phyloP scores from a whole-genome alignment of 257 asterid species.

The Dorcoceras hygrometricum region DNA sequence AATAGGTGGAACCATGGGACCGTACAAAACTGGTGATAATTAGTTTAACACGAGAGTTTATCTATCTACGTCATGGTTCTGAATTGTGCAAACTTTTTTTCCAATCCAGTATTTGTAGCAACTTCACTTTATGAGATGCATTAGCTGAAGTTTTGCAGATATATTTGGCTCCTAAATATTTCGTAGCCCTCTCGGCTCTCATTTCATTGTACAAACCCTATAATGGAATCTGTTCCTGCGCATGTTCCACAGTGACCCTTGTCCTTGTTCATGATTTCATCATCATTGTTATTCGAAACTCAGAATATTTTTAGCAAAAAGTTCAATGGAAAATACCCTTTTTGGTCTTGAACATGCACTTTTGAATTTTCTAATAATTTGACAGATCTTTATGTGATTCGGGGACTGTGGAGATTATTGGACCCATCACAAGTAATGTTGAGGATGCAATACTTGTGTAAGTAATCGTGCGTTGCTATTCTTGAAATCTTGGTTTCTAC shows the following conservation, averaged over 20 bases:
- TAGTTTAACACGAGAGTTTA: slow-evolving; percentile 10
- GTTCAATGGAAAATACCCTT: neutral
- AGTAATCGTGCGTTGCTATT: slow-evolving; percentile 35
- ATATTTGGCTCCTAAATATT: neutral
- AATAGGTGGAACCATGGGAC: slow-evolving; percentile 5
- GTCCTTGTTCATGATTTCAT: neutral
- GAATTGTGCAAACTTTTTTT: slow-evolving; percentile 2
- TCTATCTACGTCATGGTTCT: slow-evolving; percentile 8
- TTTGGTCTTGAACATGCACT: slow-evolving; percentile 8
- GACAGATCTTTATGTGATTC: slow-evolving; percentile 77
- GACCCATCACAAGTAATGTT: slow-evolving; percentile 80
- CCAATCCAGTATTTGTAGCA: slow-evolving; percentile 5
- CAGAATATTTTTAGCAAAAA: neutral
- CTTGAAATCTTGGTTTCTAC: slow-evolving; percentile 3
- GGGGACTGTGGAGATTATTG: slow-evolving; percentile 90
- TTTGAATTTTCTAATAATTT: slow-evolving; percentile 22
- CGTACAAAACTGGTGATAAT: neutral
- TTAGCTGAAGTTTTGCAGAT: neutral
- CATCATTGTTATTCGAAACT: slow-evolving; percentile 17
- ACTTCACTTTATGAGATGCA: slow-evolving; percentile 5
- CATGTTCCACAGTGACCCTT: neutral
- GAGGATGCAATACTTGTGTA: slow-evolving; percentile 93
- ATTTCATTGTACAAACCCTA: slow-evolving; percentile 2
- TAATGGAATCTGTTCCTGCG: slow-evolving; percentile 20
- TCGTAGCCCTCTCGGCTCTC: slow-evolving; percentile 17